These are phyloP conservation scores for Diaporthe vexans DNA, from an alignment of 2,329 filamentous ascomycete species.

Conservation along the genomic window DNA sequence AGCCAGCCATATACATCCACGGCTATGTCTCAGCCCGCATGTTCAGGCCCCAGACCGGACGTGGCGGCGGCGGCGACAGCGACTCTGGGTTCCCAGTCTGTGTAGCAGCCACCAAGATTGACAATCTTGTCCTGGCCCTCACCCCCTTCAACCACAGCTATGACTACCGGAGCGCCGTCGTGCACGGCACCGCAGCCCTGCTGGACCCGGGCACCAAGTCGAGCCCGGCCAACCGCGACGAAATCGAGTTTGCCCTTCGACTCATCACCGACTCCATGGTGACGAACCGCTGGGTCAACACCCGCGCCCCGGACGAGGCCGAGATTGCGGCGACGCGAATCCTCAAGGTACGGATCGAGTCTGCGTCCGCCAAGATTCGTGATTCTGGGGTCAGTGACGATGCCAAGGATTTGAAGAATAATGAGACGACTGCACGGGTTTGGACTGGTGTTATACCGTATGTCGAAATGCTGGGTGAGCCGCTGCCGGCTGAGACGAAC, in stretches of 20 bases:
- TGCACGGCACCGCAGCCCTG: slow-evolving; percentile 80
- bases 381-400: slow-evolving; percentile 73
- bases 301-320: slow-evolving; percentile 76
- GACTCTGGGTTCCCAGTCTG: slow-evolving; percentile 75
- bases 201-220: slow-evolving; percentile 61
- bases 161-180: slow-evolving; percentile 86
- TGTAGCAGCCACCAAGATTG: slow-evolving; percentile 80
- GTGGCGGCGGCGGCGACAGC: background rate
- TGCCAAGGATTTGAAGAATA: slow-evolving; percentile 57
- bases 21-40: slow-evolving; percentile 86
- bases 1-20: slow-evolving; percentile 83
- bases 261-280: slow-evolving; percentile 83
- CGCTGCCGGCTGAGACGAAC: slow-evolving; percentile 73
- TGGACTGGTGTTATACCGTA: slow-evolving; percentile 75
- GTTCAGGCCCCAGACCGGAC: slow-evolving; percentile 71
- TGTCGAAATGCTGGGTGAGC: slow-evolving; percentile 73
- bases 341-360: slow-evolving; percentile 75
- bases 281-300: slow-evolving; percentile 76
- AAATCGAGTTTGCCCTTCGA: slow-evolving; percentile 84
- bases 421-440: slow-evolving; percentile 49
- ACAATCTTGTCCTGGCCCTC: slow-evolving; percentile 84
- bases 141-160: slow-evolving; percentile 87
- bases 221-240: slow-evolving; percentile 62
- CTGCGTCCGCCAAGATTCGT: slow-evolving; percentile 82
- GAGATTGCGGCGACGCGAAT: slow-evolving; percentile 84